Conservation (phyloP, 2,329 filamentous ascomycete species). For the Trichoderma sp. region DNA sequence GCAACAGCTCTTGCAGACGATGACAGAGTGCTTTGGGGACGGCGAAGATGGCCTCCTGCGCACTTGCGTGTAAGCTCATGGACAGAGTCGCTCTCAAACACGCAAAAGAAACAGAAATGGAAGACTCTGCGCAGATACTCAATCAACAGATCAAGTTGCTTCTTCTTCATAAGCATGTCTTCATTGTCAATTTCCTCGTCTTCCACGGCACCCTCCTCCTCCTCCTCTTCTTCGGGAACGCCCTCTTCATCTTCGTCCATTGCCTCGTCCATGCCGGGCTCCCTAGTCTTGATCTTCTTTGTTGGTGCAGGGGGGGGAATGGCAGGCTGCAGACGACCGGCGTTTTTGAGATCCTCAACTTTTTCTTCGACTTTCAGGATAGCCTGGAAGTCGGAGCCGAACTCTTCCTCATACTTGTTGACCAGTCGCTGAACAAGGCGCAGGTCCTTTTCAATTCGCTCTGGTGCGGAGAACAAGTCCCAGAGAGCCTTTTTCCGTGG, state of each 20-base stretch:
- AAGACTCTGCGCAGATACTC: conserved; percentile 96
- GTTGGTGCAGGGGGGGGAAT: conserved; percentile 50
- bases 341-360: conserved; percentile 74
- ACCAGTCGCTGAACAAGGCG: conserved; percentile 78
- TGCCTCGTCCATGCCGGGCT: conserved; percentile 58
- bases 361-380: conserved; percentile 79
- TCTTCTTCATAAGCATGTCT: conserved; percentile 87
- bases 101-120: conserved; percentile 99
- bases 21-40: conserved; percentile 81
- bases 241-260: conserved; percentile 65
- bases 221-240: conserved; percentile 69
- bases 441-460: conserved; percentile 88
- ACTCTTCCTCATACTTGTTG: conserved; percentile 78
- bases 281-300: conserved; percentile 59
- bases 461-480: conserved; percentile 93
- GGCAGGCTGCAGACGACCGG: conserved; percentile 71
- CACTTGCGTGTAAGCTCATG: conserved; percentile 96
- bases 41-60: conserved; percentile 91
- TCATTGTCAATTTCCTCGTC: conserved; percentile 90
- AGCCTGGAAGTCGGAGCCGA: conserved; percentile 73
- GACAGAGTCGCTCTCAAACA: conserved; percentile 96
- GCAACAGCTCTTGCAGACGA: conserved; percentile 81
- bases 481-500: conserved; percentile 93
- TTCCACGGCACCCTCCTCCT: conserved; percentile 74
- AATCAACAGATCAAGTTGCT: conserved; percentile 91